Evolutionary conservation across 1,139 yeast species (phyloP), one percentile per base, ranked within the genome.

Genomic region (Geotrichum cucujoidarum): DNA sequence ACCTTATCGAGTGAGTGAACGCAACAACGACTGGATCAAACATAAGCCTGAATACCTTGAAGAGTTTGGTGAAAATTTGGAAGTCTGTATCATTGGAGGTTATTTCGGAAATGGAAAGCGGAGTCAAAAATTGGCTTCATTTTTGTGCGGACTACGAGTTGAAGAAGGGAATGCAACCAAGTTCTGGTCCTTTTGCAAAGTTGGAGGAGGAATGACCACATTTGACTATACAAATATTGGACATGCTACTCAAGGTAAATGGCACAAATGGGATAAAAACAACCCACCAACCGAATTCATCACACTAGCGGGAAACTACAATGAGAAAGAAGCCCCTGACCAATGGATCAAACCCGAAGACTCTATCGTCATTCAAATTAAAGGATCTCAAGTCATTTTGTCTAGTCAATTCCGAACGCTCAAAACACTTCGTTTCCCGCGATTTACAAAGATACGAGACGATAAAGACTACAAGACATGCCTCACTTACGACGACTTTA

Each of bases 31-130:
- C 18, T 90, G 97, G 96, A 70, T 87, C 24, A 92, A 92, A 60
- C 77, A 90, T 1, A 92, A 92, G 63, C 97, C 97, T 0, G 96
- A 90, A 57, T 90, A 89, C 62, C 70, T 89, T 51, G 84, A 81
- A 51, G 88, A 84, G 47, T 85, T 85, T 64, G 95, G 95, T 7
- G 95, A 88, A 54, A 85, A 85, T 57, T 69, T 90, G 55, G 98
- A 92, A 65, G 64, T 89, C 40, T 72, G 81, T 1, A 77, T 92
- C 0, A 79, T 90, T 51, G 97, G 97, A 0, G 83, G 83, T 47
- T 80, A 77, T 47, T 80, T 81, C 13, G 90, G 87, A 0, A 74
- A 77, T 27, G 92, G 92, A 45, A 53, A 54, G 8, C 57, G 70
- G 4, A 64, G 65, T 3, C 57, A 60, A 25, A 53, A 51, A 8